phyloP scores from a whole-genome alignment of 2,329 filamentous ascomycete genomes.

The Fusarium dimerum region DNA sequence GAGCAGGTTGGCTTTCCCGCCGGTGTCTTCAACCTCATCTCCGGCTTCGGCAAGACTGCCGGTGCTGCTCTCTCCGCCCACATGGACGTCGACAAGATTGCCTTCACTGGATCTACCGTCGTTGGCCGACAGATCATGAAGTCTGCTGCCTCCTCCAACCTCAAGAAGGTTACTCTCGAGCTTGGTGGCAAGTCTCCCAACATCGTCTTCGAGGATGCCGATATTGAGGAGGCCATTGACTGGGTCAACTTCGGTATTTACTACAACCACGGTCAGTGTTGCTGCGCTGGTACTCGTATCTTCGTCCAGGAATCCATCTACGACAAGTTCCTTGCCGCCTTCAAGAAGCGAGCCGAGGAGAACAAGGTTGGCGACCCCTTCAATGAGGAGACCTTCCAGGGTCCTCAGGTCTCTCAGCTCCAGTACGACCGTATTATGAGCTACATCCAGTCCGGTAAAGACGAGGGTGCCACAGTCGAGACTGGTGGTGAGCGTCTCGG shows the following conservation, averaged over 20 bases:
- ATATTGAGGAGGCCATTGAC: conserved; percentile 74
- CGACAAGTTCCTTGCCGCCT: conserved; percentile 80
- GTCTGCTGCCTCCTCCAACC: conserved; percentile 73
- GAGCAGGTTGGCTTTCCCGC: conserved; percentile 79
- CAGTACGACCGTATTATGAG: conserved; percentile 90
- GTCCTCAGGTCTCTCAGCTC: conserved; percentile 80
- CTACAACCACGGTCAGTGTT: conserved; percentile 66
- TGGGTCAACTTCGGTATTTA: conserved; percentile 76
- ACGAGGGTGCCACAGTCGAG: conserved; percentile 62
- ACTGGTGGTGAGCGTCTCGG: conserved; percentile 58
- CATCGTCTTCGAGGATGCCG: conserved; percentile 77
- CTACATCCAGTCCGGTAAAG: conserved; percentile 69
- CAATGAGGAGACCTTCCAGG: conserved; percentile 78
- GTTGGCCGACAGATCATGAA: conserved; percentile 79
- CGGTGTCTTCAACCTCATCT: conserved; percentile 76
- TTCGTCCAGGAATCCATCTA: conserved; percentile 87
- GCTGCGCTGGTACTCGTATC: conserved; percentile 78
- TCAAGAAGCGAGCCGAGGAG: conserved; percentile 72
- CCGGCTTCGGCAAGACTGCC: conserved; percentile 75
- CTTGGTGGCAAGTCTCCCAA: conserved; percentile 80
- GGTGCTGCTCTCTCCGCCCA: conserved; percentile 75
- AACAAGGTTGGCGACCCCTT: conserved; percentile 87
- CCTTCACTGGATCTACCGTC: conserved; percentile 77
- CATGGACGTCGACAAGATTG: conserved; percentile 82
- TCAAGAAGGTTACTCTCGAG: conserved; percentile 82